A percentile compares a stretch with the other conserved stretches of the same genome.
These are phyloP conservation scores for Leptographium wingfieldii DNA, from an alignment of 2,329 filamentous ascomycete species.

Conservation along the genomic window DNA sequence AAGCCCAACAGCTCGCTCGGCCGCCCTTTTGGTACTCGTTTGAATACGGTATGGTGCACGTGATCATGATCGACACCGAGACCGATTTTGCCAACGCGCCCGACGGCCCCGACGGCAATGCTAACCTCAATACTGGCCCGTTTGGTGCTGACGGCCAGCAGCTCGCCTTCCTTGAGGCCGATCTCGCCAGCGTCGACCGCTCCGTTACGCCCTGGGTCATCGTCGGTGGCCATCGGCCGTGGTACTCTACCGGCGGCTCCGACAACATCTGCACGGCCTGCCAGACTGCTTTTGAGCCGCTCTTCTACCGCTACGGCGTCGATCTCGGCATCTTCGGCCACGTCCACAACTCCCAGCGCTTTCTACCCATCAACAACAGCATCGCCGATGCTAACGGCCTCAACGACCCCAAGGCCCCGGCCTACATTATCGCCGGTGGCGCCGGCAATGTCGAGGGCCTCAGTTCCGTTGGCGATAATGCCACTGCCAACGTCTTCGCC, in stretches of 20 bases:
- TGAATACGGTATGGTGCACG: conserved; percentile 44
- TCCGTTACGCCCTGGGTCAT: conserved; percentile 40
- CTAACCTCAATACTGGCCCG: conserved; percentile 31
- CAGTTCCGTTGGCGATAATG: conserved; percentile 26
- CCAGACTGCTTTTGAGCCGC: conserved; percentile 37
- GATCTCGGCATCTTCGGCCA: conserved; percentile 45
- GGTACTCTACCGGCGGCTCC: conserved; percentile 29
- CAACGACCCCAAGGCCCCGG: conserved; percentile 27
- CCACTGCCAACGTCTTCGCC: conserved; percentile 32
- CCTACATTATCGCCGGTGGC: conserved; percentile 44
- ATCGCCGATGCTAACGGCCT: conserved; percentile 24
- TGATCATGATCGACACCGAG: conserved; percentile 43
- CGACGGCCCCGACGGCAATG: conserved; percentile 20
- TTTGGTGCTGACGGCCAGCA: conserved; percentile 38
- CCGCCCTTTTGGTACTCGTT: conserved; percentile 49
- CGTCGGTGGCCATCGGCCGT: conserved; percentile 29
- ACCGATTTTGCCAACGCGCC: conserved; percentile 41
- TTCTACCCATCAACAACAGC: conserved; percentile 26
- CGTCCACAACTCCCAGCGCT: conserved; percentile 45
- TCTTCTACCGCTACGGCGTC: conserved; percentile 43
- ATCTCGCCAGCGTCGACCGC: conserved; percentile 43
- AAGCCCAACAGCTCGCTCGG: conserved; percentile 30
- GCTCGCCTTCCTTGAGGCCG: conserved; percentile 39
- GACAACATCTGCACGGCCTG: conserved; percentile 28
- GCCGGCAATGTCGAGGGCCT: conserved; percentile 44